Conservation (phyloP, 495 filamentous ascomycete genomes). For the Staphylotrichum tortipilum region DNA sequence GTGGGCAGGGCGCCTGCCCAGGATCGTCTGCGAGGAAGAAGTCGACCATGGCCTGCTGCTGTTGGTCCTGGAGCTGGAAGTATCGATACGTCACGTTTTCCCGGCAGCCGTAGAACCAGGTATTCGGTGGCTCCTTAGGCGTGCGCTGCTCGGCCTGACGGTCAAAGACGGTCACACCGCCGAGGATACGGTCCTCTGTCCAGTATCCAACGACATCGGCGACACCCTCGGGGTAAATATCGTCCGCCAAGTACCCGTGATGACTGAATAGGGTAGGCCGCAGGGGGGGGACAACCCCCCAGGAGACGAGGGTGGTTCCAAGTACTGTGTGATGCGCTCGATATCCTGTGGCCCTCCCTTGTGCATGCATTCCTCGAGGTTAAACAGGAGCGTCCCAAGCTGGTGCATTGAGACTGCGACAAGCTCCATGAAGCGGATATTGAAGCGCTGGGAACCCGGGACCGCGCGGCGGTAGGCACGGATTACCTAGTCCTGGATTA, state of each 20-base stretch:
- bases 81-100: slow-evolving; percentile 4
- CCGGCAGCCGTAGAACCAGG: slow-evolving; percentile 17
- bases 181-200: slow-evolving; percentile 25
- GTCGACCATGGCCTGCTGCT: slow-evolving; percentile 16
- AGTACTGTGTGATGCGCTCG: slow-evolving; percentile 8
- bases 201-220: slow-evolving; percentile 30
- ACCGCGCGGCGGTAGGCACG: slow-evolving; percentile 11
- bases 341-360: slow-evolving; percentile 9
- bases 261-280: slow-evolving; percentile 21
- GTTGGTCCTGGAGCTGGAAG: slow-evolving; percentile 14
- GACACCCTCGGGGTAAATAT: slow-evolving; percentile 24
- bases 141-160: slow-evolving; percentile 1
- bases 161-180: slow-evolving; percentile 30
- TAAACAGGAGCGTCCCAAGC: slow-evolving; percentile 18
- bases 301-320: background rate
- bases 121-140: slow-evolving; percentile 6
- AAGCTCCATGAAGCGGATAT: slow-evolving; percentile 22
- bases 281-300: background rate
- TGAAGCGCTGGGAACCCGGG: slow-evolving; percentile 13
- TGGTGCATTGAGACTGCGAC: slow-evolving; percentile 23
- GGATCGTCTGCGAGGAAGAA: slow-evolving; percentile 9
- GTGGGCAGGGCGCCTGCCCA: slow-evolving; percentile 1
- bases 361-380: slow-evolving; percentile 8
- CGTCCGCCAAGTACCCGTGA: slow-evolving; percentile 11
- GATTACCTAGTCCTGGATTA: background rate